phyloP scores from a whole-genome alignment of 1,139 yeast genomes.

The Candida sojae region DNA sequence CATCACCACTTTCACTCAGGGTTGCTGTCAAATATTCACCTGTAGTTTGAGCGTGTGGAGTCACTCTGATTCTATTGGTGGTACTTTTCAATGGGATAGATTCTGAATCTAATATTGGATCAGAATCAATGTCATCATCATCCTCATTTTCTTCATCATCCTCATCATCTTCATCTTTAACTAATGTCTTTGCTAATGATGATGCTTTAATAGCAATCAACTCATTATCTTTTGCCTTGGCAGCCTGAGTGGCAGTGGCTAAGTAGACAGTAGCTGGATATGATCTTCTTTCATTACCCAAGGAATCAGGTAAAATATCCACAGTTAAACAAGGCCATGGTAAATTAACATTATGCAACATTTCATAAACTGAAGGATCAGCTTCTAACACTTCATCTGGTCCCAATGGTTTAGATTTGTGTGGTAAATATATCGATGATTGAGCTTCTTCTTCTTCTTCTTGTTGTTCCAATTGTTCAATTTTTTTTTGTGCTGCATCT shows the following conservation, averaged over 20 bases:
- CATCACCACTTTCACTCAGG: slow-evolving; percentile 91
- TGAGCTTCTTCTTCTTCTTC: slow-evolving; percentile 29
- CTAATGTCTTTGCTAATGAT: slow-evolving; percentile 80
- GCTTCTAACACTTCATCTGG: slow-evolving; percentile 97
- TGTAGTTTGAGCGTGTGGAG: slow-evolving; percentile 74
- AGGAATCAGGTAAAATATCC: slow-evolving; percentile 81
- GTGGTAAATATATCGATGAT: slow-evolving; percentile 73
- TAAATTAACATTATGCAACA: slow-evolving; percentile 90
- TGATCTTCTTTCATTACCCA: slow-evolving; percentile 85
- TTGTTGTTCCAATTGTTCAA: slow-evolving; percentile 33
- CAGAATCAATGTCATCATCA: slow-evolving; percentile 63
- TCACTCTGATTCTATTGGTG: slow-evolving; percentile 85
- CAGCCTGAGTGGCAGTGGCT: slow-evolving; percentile 94
- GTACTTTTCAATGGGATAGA: slow-evolving; percentile 75
- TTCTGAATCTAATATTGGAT: slow-evolving; percentile 88
- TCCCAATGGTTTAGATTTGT: slow-evolving; percentile 83
- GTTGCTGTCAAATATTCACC: slow-evolving; percentile 88
- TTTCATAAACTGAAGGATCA: slow-evolving; percentile 92
- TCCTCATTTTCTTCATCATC: slow-evolving; percentile 70
- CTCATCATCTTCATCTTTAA: slow-evolving; percentile 73
- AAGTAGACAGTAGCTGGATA: slow-evolving; percentile 87
- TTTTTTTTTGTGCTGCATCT: slow-evolving; percentile 24
- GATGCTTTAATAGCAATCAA: slow-evolving; percentile 81
- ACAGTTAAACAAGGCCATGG: slow-evolving; percentile 98
- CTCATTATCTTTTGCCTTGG: slow-evolving; percentile 84